Base-by-base conservation (phyloP, 176 grass and related monocot genomes). In the Oryza officinalis region DNA sequence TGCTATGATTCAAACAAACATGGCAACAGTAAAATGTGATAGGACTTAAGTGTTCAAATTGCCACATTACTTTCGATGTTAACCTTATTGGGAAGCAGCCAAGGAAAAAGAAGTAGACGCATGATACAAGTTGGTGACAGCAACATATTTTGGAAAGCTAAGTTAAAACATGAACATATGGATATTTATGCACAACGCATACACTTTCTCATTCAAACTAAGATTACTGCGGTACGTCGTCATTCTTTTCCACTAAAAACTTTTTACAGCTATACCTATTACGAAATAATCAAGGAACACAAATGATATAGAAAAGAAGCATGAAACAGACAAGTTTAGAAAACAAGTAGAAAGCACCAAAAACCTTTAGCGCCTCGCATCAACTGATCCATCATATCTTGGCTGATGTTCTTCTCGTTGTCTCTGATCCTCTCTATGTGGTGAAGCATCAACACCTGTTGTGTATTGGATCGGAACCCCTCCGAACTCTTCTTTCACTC, bases 391-490 rank as follows among this genome's bases (percentile, higher is more conserved):
- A 63, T 80, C 50, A 63, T 83, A 52, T 60, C 30, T 78, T 84
- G n/a, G 46, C 10, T 50, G 31, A 73, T 23, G 38, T 33, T 43
- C 35, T 35, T 69, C 43, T 72, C 45, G 59, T 28, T 75, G 27
- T 50, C 23, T 73, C 72, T 66, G 44, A 65, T 60, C 37, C 27
- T 72, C 13, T 30, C 65, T 20, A 20, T 20, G 8, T 8, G 50
- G 0, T 78, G 78, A 67, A 43, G 67, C 73, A 69, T 90, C 85
- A 89, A 69, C 81, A 92, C 52, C 69, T 80, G 27, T 92, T 92
- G 71, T 91, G 89, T 76, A 94, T 94, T 2, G 85, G 87, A 78
- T 92, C 87, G 11, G 87, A 90, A 65, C 93, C 89, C 84, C 82
- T 86, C 75, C 82, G 38, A 85, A 90, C 92, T 78, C 93, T 86